Evolutionary conservation across 352 stramenopile genomes (phyloP), one percentile per base, ranked within the genome.

Genomic region (Pythium scleroteichum): DNA sequence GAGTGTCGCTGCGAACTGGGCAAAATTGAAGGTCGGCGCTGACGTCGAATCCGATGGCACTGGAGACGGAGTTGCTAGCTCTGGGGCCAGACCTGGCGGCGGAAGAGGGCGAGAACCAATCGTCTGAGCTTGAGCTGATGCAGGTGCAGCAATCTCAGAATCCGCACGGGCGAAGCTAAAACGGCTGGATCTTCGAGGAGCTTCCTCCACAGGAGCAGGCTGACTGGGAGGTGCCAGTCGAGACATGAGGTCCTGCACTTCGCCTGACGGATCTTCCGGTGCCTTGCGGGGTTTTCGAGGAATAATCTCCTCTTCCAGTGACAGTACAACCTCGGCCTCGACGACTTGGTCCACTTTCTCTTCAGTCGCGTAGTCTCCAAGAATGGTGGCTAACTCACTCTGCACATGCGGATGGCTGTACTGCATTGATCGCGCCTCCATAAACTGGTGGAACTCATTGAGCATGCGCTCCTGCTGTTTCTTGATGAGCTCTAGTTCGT

Each of bases 401-500:
- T 91, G 75, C 5, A 73, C 44, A 2, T 55, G 45, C 20, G 72
- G 64, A 6, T 92, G 79, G 41, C 75, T 51, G 20, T 71, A 79
- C 51, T 92, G 77, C 26, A 71, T 59, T 4, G 78, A 59, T 3
- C 83, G 73, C 29, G 85, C 64, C 13, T 68, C 42, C 44, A 77
- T 50, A 46, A 89, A 89, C 53, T 80, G 66, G 32, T 80, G 82
- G 51, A 94, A 94, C 45, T 91, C 73, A 0, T 65, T 47, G 24
- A 87, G 44, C 32, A 74, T 72, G 41, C 39, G 66, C 33, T 80
- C 71, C 22, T 90, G 72, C n/a, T 76, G 62, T 33, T 74, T 68
- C 45, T 86, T 66, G 22, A 95, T 95, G 53, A 71, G 47, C 22
- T 57, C 70, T 9, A 93, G 66, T n/a, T 93, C 85, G 1, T 69